Evolutionary conservation across 1,139 yeast species (phyloP), one percentile per base, ranked within the genome.

Genomic region (Taphrina pruni): DNA sequence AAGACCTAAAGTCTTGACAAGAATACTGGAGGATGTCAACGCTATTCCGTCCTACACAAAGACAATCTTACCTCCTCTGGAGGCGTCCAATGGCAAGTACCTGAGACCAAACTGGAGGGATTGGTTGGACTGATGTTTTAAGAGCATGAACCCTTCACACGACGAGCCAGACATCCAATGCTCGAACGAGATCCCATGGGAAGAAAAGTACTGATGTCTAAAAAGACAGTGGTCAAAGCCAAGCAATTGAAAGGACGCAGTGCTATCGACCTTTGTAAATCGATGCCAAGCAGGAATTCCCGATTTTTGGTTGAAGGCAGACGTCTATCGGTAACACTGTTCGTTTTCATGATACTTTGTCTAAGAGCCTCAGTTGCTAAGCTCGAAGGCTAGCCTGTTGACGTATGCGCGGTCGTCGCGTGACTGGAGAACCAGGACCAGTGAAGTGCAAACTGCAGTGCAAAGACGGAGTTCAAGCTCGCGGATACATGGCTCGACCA

Each of bases 101-200:
- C 48, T 12, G 17, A 6, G 17, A 3, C n/a, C 8, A 45, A 20
- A n/a, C 2, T 2, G 5, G 8, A 11, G 43, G 14, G 43, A 39
- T 9, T 39, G 14, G 7, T 11, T 39, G 43, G n/a, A n/a, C 48
- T 45, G 48, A 45, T 45, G 48, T 17, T 17, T 14, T 35, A 11
- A 38, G 58, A 35, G 7, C 21, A 7, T 11, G 12, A 35, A 11
- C 36, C 58, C 26, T 50, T 50, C 36, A 11, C 32, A 17, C 35
- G 58, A 35, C 17, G 58, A 14, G 26, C 58, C 36, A 54, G 58
- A 54, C 43, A 35, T 17, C 41, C 43, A 11, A 38, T 14, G 43
- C 21, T 54, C 43, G 58, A 54, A 11, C 41, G 58, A 35, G 58
- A 54, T 36, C 6, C 11, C 41, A 36, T 6, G 17, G 58, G 58